Evolutionary conservation across 257 asterid genomes (phyloP), one percentile per base, ranked within the genome.

Genomic region (Solanum phureja): DNA sequence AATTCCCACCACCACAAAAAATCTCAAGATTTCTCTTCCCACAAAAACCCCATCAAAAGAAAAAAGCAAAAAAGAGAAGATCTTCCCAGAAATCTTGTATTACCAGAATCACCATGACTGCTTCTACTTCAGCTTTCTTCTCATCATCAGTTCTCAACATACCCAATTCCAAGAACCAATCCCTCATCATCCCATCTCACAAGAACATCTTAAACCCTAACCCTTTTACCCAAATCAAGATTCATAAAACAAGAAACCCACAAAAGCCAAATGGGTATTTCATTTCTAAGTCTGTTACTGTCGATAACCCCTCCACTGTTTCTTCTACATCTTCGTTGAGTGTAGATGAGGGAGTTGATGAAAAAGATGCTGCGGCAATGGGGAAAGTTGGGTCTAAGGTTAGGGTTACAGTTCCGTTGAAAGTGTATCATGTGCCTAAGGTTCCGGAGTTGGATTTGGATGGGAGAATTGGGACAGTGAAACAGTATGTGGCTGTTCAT

Each of bases 341-440:
- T 69, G 8, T 86, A 9, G 79, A 84, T 81, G 91, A 88, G 29
- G 90, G 88, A 13, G 88, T 87, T 62, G 87, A 89, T 76, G 90
- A 90, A 83, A 87, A 89, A 75, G 91, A 91, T 24, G 88, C 84
- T 14, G 89, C 76, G 49, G 92, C 93, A 31, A 79, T 60, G 24
- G 77, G 87, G 44, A 93, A 88, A 81, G 79, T 93, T 76, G 94
- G 94, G 87, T 87, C 96, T 27, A 93, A 86, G 62, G 95, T 96
- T 83, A 90, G 92, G 91, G 98, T 96, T 35, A 94, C 87, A 62
- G 98, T 86, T 86, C 98, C 98, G 1, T 89, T 96, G 87, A 94
- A 90, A 89, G 98, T 96, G 79, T 96, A 94, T 88, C 99, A 96
- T 64, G 95, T 96, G 21, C 93, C 95, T n/a, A 96, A 94, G 92